Conservation (phyloP, 306 rosid genomes). For the Mimosa pudica region DNA sequence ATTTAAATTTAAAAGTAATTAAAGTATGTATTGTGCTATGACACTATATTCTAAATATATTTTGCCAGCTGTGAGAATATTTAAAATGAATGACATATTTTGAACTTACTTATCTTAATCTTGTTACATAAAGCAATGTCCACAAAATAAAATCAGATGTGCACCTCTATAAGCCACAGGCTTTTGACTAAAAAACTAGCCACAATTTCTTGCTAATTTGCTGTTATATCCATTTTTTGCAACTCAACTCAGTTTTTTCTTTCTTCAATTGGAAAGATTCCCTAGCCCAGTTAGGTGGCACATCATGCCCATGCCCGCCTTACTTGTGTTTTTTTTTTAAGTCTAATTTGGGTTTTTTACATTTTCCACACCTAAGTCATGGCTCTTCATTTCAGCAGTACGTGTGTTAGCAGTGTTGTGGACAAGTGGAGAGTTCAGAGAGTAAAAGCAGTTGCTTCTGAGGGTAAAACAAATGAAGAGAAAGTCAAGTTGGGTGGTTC, state of each 20-base stretch:
- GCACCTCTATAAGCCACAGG: neutral
- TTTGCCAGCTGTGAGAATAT: no score
- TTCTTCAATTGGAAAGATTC: no score
- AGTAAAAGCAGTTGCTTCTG: constrained; percentile 55
- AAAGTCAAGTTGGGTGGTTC: constrained; percentile 62
- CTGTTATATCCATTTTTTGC: neutral
- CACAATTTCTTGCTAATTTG: no score
- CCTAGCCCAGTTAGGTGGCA: neutral
- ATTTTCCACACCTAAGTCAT: constrained; percentile 27
- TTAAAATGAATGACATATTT: no score
- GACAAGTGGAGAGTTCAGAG: constrained; percentile 44
- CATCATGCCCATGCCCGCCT: neutral
- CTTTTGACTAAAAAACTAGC: neutral
- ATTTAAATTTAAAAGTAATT: neutral
- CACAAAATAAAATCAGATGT: constrained; percentile 27
- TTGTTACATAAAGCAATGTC: no score
- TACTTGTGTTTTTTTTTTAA: neutral
- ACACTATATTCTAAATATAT: no score
- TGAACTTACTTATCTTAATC: no score
- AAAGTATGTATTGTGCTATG: neutral
- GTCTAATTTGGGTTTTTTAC: neutral
- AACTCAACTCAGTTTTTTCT: no score
- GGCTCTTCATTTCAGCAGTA: constrained; percentile 71
- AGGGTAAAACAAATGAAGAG: constrained; percentile 45
- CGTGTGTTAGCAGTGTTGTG: constrained; percentile 43